Percentiles rank a stretch among this genome's conserved stretches.
phyloP scores from a whole-genome alignment of 2,329 filamentous ascomycete species.

The Elsinoe arachidis region DNA sequence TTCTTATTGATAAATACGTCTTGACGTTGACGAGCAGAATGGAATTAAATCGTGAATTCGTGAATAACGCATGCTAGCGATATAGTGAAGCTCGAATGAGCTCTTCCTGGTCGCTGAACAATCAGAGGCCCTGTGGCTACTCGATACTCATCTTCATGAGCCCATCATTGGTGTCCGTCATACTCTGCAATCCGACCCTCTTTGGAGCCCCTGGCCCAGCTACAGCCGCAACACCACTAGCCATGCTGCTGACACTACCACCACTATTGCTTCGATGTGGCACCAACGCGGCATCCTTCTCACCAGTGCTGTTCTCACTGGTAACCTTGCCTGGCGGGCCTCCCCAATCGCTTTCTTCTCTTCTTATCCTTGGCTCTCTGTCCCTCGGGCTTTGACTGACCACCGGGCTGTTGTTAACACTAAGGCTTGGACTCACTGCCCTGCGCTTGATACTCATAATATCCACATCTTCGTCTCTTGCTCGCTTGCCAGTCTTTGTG shows the following conservation, averaged over 20 bases:
- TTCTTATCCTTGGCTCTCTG: conserved; percentile 33
- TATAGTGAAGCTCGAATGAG: not conserved
- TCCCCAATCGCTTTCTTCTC: conserved; percentile 20
- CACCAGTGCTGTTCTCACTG: conserved; percentile 8
- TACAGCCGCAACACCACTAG: conserved; percentile 18
- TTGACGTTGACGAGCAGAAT: not conserved
- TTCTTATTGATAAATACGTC: not conserved
- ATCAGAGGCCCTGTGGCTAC: conserved; percentile 33
- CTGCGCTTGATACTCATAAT: conserved; percentile 80
- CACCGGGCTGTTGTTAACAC: conserved; percentile 70
- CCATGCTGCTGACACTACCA: conserved; percentile 12
- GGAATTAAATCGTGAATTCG: not conserved
- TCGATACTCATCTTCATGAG: conserved; percentile 98
- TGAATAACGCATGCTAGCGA: not conserved
- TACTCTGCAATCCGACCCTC: conserved; percentile 76
- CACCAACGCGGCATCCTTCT: not conserved
- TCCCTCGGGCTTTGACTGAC: conserved; percentile 73
- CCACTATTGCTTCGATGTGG: conserved; percentile 15
- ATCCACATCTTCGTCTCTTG: conserved; percentile 85
- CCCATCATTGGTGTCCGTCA: conserved; percentile 91
- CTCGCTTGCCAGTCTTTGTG: conserved; percentile 54
- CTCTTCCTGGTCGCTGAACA: no score
- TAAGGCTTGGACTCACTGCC: conserved; percentile 85
- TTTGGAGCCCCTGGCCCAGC: conserved; percentile 29
- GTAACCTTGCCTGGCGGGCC: not conserved